A percentile compares a stretch with the other conserved stretches of the same genome.
Evolutionary conservation across 768 basidiomycete genomes (phyloP).

Genomic region (Chiua virens): DNA sequence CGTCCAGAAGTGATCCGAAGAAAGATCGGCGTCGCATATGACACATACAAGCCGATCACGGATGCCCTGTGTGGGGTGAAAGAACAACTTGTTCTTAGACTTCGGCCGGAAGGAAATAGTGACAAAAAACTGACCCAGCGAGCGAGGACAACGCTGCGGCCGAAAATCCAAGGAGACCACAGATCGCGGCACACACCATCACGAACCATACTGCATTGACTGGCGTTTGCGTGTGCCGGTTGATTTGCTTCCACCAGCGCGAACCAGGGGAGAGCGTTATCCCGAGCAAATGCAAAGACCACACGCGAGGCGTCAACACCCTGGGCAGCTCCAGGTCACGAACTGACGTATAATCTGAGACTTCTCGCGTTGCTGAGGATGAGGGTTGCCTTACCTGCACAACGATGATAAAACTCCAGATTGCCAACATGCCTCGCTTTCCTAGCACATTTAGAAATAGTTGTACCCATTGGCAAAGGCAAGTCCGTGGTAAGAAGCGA

Average conservation of each 20-base stretch:
- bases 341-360: conserved; percentile 39
- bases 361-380: no score
- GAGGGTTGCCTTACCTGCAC: conserved; percentile 43
- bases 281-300: conserved; percentile 72
- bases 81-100: background rate
- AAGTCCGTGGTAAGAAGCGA: conserved; percentile 48
- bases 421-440: conserved; percentile 67
- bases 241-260: conserved; percentile 65
- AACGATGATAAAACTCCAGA: conserved; percentile 71
- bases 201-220: conserved; percentile 79
- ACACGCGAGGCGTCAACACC: conserved; percentile 75
- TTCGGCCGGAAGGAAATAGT: no score
- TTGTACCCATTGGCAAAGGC: conserved; percentile 71
- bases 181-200: conserved; percentile 52
- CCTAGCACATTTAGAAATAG: conserved; percentile 65
- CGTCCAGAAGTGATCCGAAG: conserved; percentile 70
- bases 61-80: conserved; percentile 47
- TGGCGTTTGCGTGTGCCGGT: conserved; percentile 59
- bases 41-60: conserved; percentile 68
- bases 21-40: conserved; percentile 67
- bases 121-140: conserved; percentile 53
- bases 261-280: conserved; percentile 75
- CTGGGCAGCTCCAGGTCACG: conserved; percentile 72
- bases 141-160: conserved; percentile 60
- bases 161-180: conserved; percentile 68